Evolutionary conservation across 2,329 filamentous ascomycete species (phyloP), one percentile per base, ranked within the genome.

Genomic region (Diaporthe sp.): DNA sequence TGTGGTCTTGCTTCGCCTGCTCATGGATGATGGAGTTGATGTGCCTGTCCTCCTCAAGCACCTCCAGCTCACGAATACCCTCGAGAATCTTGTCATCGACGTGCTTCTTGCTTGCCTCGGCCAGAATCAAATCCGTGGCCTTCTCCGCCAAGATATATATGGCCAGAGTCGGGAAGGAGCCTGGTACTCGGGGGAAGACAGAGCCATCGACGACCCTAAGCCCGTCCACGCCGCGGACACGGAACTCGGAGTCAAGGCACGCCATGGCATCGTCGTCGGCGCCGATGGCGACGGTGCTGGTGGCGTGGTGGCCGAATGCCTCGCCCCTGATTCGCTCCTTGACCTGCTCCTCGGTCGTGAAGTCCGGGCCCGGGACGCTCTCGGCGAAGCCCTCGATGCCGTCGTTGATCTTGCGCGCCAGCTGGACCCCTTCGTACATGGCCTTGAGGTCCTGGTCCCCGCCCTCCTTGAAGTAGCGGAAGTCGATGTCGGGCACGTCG

Each of bases 401-500:
- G 22, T 65, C 28, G 12, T 65, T 15, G 61, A 65, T 49, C 39
- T 44, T 72, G 9, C 69, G 53, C 15, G 57, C 42, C 7, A 72
- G 55, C 53, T 72, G 39, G 17, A 58, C 55, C 0, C 34, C 69
- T 44, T 72, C 69, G 17, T 25, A 46, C 69, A 83, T 74, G 22
- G 82, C 83, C 73, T 81, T 77, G 1, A 86, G 80, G 42, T 87
- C 83, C 79, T 87, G 84, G 8, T 85, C 85, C 7, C 86, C 85
- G 1, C 88, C 86, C 39, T 87, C 80, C 25, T 82, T 83, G 85
- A 86, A 91, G 79, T 87, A 89, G 78, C 89, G 89, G 83, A 92
- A 92, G 79, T 88, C 86, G 79, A 92, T 92, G 19, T 88, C 82
- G 0, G 92, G 92, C 22, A 88, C 87, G 67, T 93, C 92, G 0